Conservation (phyloP, 1,284 basidiomycete species). For the Pisolithus thermaeus region DNA sequence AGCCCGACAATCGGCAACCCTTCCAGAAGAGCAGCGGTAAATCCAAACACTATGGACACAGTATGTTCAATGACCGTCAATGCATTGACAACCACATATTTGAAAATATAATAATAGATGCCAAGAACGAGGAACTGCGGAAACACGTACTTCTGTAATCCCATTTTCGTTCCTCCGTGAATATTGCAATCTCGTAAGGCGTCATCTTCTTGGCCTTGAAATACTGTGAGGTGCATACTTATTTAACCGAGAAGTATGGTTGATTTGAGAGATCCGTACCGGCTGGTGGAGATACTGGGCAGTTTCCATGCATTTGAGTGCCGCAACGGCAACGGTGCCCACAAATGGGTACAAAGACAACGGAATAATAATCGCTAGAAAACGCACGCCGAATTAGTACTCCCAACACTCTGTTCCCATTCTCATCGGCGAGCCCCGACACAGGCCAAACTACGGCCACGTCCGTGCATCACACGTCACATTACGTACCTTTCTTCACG, state of each 20-base stretch:
- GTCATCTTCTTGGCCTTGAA: conserved; percentile 81
- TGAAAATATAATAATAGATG: not conserved
- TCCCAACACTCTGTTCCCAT: not conserved
- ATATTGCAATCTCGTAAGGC: conserved; percentile 57
- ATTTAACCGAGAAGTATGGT: not conserved
- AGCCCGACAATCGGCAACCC: conserved; percentile 73
- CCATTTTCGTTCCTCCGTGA: conserved; percentile 85
- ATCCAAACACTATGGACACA: conserved; percentile 63
- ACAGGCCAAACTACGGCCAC: no score
- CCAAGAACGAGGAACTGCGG: conserved; percentile 1
- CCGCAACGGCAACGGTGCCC: conserved; percentile 59
- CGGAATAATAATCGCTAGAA: conserved; percentile 60
- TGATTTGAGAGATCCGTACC: conserved; percentile 32
- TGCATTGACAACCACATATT: not conserved
- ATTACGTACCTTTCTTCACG: conserved; percentile 41
- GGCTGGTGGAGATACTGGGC: conserved; percentile 67
- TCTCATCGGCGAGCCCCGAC: no score
- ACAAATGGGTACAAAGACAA: conserved; percentile 68
- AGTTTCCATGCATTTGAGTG: conserved; percentile 64
- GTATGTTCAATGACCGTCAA: not conserved
- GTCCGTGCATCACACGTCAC: no score
- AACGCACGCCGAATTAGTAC: not conserved
- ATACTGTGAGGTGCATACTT: conserved; percentile 43
- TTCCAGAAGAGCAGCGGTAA: conserved; percentile 73
- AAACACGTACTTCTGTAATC: conserved; percentile 61